phyloP scores from a whole-genome alignment of 176 grass and related monocot species.

The Poa annua region DNA sequence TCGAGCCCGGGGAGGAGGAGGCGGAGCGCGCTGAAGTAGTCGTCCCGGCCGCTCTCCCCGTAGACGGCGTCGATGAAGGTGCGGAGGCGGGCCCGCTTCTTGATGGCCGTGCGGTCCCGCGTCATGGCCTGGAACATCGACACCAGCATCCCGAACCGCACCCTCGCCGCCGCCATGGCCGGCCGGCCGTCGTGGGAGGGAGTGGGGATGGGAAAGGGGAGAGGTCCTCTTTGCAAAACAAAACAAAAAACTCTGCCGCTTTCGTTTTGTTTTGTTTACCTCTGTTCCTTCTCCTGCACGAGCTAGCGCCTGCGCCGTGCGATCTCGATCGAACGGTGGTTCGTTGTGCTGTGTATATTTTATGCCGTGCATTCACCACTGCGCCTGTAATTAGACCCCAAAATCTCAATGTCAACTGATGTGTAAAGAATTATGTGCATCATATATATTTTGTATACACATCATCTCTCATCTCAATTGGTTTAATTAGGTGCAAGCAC shows the following conservation, averaged over 20 bases:
- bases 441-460: no score
- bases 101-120: conserved; percentile 54
- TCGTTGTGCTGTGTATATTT: no score
- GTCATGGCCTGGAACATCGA: conserved; percentile 93
- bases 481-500: background rate
- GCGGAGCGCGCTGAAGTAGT: conserved; percentile 85
- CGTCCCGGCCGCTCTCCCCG: conserved; percentile 50
- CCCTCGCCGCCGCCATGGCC: conserved; percentile 75
- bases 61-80: conserved; percentile 77
- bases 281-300: conserved; percentile 19
- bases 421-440: background rate
- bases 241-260: no score
- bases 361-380: no score
- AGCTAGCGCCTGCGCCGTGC: background rate
- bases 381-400: background rate
- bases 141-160: conserved; percentile 76
- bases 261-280: background rate
- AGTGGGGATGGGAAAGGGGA: background rate
- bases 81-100: conserved; percentile 84
- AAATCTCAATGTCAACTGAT: background rate
- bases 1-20: conserved; percentile 79
- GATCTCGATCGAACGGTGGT: no score
- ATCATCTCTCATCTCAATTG: background rate
- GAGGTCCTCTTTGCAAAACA: background rate
- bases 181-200: conserved; percentile 7